phyloP scores from a whole-genome alignment of 176 grass and related monocot species.

The Cenchrus americanus region DNA sequence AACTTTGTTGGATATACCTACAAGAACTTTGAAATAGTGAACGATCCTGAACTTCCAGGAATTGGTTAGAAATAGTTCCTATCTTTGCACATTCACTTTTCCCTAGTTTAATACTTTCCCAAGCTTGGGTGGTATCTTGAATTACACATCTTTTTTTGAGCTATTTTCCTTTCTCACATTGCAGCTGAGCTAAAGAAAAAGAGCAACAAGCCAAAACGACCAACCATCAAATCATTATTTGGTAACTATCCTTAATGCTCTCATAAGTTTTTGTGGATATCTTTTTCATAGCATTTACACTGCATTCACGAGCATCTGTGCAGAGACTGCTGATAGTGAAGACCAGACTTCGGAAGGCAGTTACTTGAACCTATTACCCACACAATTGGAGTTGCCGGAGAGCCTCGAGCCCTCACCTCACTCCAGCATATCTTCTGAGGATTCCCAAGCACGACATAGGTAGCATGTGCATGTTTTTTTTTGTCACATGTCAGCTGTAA shows the following conservation, averaged over 20 bases:
- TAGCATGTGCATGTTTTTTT: conserved; percentile 38
- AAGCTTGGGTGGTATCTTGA: not conserved
- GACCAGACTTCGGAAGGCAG: conserved; percentile 51
- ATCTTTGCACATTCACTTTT: not conserved
- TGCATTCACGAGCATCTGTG: conserved; percentile 19
- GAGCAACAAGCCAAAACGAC: conserved; percentile 64
- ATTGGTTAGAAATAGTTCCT: conserved; percentile 46
- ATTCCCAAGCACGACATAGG: conserved; percentile 50
- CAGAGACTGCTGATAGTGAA: conserved; percentile 43
- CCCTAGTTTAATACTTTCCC: conserved; percentile 10
- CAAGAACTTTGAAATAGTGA: conserved; percentile 62
- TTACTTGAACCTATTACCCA: conserved; percentile 54
- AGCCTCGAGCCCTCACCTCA: conserved; percentile 64
- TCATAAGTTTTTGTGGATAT: not conserved
- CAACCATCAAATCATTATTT: conserved; percentile 78
- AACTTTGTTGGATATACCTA: conserved; percentile 62
- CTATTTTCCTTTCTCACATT: conserved; percentile 7
- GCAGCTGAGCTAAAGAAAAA: conserved; percentile 78
- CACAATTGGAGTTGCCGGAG: conserved; percentile 56
- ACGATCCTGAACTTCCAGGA: conserved; percentile 57
- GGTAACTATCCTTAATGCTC: conserved; percentile 44
- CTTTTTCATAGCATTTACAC: conserved; percentile 27
- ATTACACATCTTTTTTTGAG: conserved; percentile 21
- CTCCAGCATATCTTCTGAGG: conserved; percentile 59
- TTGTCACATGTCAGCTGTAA: conserved; percentile 13